Evolutionary conservation across 805 yeast species (phyloP).

Genomic region (Saturnispora saitoi): DNA sequence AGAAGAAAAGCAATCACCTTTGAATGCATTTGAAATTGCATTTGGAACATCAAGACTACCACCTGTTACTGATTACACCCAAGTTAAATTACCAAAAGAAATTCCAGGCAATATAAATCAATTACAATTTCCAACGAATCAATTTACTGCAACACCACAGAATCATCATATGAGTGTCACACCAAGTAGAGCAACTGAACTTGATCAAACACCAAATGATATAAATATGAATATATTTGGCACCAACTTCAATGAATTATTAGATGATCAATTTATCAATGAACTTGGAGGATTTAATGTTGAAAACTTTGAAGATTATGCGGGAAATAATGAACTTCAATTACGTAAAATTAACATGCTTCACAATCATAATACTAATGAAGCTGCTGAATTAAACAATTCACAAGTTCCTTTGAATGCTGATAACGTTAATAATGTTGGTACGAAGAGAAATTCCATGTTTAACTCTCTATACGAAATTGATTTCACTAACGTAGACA

Average conservation of each 20-base stretch:
- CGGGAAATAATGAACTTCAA: constrained; percentile 1
- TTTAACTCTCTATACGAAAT: constrained; percentile 31
- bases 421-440: not conserved
- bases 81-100: constrained; percentile 6
- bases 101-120: constrained; percentile 1
- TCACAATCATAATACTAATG: not conserved
- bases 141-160: not conserved
- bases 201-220: constrained; percentile 1
- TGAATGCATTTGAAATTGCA: constrained; percentile 29
- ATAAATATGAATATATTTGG: not conserved
- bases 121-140: not conserved
- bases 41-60: constrained; percentile 31
- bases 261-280: constrained; percentile 27
- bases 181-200: not conserved
- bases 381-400: not conserved
- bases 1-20: constrained; percentile 12
- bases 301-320: constrained; percentile 11
- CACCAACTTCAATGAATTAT: constrained; percentile 19
- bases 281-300: constrained; percentile 25
- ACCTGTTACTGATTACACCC: constrained; percentile 28
- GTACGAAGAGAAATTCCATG: constrained; percentile 10
- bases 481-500: constrained; percentile 32
- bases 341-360: not conserved
- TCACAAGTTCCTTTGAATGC: not conserved
- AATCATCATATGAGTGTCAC: not conserved